Percentiles rank a stretch among this genome's conserved stretches.
These are phyloP conservation scores for Dunaliella primolecta DNA, from an alignment of 139 green algal species.

Conservation along the genomic window DNA sequence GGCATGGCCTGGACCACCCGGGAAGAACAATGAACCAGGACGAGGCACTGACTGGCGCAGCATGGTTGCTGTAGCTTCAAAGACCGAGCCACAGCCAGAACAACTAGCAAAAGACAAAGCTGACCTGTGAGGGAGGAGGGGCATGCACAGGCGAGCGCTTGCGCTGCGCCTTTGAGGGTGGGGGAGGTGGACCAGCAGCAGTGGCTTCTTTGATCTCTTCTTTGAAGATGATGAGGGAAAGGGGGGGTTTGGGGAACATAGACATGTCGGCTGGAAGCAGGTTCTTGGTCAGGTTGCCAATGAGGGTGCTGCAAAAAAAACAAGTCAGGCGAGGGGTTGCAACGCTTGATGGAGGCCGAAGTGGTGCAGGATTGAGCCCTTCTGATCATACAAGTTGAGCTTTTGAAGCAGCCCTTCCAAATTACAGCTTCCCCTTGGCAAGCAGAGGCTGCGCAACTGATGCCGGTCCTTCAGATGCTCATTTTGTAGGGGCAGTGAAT, in stretches of 20 bases:
- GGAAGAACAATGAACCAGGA: too few species aligned
- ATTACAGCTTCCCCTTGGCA: too few species aligned
- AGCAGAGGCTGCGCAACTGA: too few species aligned
- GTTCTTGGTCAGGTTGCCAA: conserved; percentile 2
- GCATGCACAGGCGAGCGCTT: neutral
- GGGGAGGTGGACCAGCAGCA: neutral
- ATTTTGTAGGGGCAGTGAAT: too few species aligned
- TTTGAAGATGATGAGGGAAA: neutral
- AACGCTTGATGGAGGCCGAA: neutral
- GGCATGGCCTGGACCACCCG: too few species aligned
- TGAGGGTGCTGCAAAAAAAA: conserved; percentile 7
- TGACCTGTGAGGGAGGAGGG: neutral
- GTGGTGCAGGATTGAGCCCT: too few species aligned
- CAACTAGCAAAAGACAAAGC: neutral
- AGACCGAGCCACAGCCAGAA: too few species aligned
- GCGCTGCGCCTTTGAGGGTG: neutral
- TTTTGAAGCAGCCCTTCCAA: too few species aligned
- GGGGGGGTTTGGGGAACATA: conserved; percentile 19
- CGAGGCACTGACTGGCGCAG: too few species aligned
- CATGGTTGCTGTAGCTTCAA: too few species aligned
- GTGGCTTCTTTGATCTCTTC: conserved; percentile 19
- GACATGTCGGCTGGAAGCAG: conserved; percentile 20
- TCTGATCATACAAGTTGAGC: too few species aligned
- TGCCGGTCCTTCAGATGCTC: too few species aligned
- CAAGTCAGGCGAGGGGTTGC: neutral